phyloP scores from a whole-genome alignment of 2,329 filamentous ascomycete genomes.

The Raffaelea arxii region DNA sequence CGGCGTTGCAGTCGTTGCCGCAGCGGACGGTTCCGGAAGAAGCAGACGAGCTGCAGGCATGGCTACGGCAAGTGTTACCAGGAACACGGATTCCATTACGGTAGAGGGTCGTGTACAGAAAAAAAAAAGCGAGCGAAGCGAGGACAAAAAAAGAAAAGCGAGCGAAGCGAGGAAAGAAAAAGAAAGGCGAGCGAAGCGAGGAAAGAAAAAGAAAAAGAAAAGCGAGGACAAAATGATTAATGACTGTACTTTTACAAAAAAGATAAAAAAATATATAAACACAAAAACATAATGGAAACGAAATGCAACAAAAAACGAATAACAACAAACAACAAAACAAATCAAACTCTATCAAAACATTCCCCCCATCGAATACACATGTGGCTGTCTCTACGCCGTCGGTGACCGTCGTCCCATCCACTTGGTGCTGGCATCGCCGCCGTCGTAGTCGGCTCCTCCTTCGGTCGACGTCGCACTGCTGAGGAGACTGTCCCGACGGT shows the following conservation, averaged over 20 bases:
- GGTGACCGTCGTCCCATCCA: constrained; percentile 15
- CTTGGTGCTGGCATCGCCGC: constrained; percentile 16
- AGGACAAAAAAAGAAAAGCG: constrained; percentile 1
- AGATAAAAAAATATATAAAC: background rate
- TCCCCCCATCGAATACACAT: background rate
- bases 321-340: background rate
- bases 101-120: background rate
- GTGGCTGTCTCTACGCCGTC: background rate
- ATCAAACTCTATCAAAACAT: background rate
- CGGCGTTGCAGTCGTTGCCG: constrained; percentile 31
- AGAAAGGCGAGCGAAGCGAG: background rate
- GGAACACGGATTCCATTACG: no score
- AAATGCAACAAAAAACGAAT: background rate
- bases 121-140: background rate
- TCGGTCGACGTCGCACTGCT: constrained; percentile 11
- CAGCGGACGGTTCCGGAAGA: constrained; percentile 42
- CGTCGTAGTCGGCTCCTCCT: constrained; percentile 13
- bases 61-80: constrained; percentile 32
- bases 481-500: constrained; percentile 10
- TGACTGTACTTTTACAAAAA: no score
- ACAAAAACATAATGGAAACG: background rate
- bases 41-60: constrained; percentile 33
- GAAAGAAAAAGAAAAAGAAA: background rate
- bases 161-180: background rate
- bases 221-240: background rate